Evolutionary conservation across 129 eudicot species (phyloP).

Genomic region (Erigeron canadensis): DNA sequence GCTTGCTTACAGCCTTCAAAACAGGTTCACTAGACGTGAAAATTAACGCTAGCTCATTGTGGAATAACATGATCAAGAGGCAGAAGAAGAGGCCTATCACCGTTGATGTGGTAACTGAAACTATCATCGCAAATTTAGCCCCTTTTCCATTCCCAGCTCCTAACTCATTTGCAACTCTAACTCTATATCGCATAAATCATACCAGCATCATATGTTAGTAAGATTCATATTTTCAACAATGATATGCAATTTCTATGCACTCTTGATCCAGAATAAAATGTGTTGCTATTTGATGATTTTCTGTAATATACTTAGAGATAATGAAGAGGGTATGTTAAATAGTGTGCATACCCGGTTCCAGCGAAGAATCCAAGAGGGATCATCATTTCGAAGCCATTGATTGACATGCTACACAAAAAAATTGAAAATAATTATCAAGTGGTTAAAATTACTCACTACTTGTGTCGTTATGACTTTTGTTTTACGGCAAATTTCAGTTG

Average conservation of each 20-base stretch:
- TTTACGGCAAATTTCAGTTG: background rate
- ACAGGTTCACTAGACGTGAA: slow-evolving; percentile 56
- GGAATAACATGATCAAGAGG: slow-evolving; percentile 58
- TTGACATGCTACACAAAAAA: slow-evolving; percentile 57
- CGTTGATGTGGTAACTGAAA: slow-evolving; percentile 51
- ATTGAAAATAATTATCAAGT: background rate
- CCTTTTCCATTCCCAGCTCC: slow-evolving; percentile 91
- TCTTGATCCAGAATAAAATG: too few relatives aligned
- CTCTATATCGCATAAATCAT: slow-evolving; percentile 45
- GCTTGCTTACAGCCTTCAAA: slow-evolving; percentile 46
- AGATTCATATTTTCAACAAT: background rate
- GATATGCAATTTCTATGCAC: background rate
- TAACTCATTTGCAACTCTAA: slow-evolving; percentile 83
- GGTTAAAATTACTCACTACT: background rate
- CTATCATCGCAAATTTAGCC: slow-evolving; percentile 70
- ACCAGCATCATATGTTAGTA: slow-evolving; percentile 7
- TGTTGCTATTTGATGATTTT: background rate
- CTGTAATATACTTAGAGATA: background rate
- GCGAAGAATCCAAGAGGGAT: slow-evolving; percentile 75
- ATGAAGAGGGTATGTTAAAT: background rate
- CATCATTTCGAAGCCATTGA: slow-evolving; percentile 81
- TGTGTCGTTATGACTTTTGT: background rate
- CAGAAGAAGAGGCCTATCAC: slow-evolving; percentile 65
- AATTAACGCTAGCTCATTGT: slow-evolving; percentile 59
- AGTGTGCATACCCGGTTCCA: slow-evolving; percentile 64